These are phyloP conservation scores for Lichtheimia hyalospora DNA, from an alignment of 371 early-diverging fungal species.

Conservation along the genomic window DNA sequence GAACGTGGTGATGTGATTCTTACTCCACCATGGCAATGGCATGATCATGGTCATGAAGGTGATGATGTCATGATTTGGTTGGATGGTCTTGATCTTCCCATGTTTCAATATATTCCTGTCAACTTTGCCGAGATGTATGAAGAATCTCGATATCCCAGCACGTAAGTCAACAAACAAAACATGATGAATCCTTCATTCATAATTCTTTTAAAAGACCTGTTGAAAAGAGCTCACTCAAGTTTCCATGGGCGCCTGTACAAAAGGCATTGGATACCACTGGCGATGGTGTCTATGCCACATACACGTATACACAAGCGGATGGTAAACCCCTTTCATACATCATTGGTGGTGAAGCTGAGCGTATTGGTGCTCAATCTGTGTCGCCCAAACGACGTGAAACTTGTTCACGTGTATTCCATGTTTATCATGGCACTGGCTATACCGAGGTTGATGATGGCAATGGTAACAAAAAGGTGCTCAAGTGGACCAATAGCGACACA, in stretches of 20 bases:
- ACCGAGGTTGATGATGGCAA: conserved; percentile 15
- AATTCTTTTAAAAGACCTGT: conserved; percentile 5
- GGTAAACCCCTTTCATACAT: conserved; percentile 20
- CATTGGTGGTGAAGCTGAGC: conserved; percentile 25
- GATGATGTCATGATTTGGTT: conserved; percentile 28
- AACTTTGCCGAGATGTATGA: conserved; percentile 24
- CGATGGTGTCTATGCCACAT: conserved; percentile 11
- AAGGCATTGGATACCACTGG: conserved; percentile 13
- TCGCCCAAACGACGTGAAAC: conserved; percentile 18
- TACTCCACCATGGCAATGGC: conserved; percentile 27
- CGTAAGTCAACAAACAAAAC: conserved; percentile 9
- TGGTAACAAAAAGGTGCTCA: conserved; percentile 15
- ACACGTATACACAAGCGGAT: conserved; percentile 12
- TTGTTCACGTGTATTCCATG: conserved; percentile 19
- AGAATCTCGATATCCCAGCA: conserved; percentile 22
- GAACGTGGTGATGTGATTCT: conserved; percentile 26
- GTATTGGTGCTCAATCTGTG: conserved; percentile 11
- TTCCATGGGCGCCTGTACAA: conserved; percentile 23
- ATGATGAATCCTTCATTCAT: neutral
- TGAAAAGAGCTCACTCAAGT: conserved; percentile 15
- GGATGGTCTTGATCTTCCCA: conserved; percentile 26
- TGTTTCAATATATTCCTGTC: conserved; percentile 27
- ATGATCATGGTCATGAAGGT: conserved; percentile 28
- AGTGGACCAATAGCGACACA: conserved; percentile 20
- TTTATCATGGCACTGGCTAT: conserved; percentile 20